Base-by-base conservation (phyloP, 2,329 filamentous ascomycete species). In the Pseudogymnoascus sp. region DNA sequence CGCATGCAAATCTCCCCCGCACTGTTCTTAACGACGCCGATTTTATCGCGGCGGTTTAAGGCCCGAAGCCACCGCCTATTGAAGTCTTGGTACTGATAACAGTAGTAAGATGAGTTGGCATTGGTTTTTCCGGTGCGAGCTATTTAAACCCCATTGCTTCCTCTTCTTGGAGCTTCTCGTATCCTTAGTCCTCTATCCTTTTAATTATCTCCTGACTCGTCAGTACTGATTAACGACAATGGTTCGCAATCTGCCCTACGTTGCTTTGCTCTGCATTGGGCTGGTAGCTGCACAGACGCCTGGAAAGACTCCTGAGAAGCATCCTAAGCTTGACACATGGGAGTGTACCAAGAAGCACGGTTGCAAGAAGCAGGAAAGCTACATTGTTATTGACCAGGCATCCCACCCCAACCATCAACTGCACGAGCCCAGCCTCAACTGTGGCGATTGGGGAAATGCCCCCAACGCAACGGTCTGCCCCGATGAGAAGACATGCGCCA, bases 261-360 rank as follows among this genome's bases (percentile, higher is more conserved):
- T 17, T 39, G 58, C 58, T 5, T 27, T 59, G 33, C 58, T 59
- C 33, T 59, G 33, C 36, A 25, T 59, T 27, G 58, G 58, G n/a
- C 33, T 59, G 33, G 58, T 59, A 12, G 62, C 70, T 42, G 76
- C 73, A 4, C 77, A 79, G 65, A 72, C 71, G n/a, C 73, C 75
- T n/a, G 74, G 75, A 63, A 71, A 70, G 25, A 71, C 68, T 8
- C 72, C 75, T 4, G 80, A 84, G 67, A 74, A 76, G 25, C 81
- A 84, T 61, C 81, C 81, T 33, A 76, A 76, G 66, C 70, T 84
- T 60, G 76, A 74, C 3, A 84, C 81, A 2, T 82, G 75, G 69
- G 76, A 79, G 64, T 84, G 81, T 73, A 82, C 81, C 21, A 78
- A 76, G 33, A 71, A 69, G 3, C 73, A 73, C 6, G 81, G 82